Evolutionary conservation across 1,139 yeast species (phyloP), one percentile per base, ranked within the genome.

Genomic region (Diutina ranongensis): DNA sequence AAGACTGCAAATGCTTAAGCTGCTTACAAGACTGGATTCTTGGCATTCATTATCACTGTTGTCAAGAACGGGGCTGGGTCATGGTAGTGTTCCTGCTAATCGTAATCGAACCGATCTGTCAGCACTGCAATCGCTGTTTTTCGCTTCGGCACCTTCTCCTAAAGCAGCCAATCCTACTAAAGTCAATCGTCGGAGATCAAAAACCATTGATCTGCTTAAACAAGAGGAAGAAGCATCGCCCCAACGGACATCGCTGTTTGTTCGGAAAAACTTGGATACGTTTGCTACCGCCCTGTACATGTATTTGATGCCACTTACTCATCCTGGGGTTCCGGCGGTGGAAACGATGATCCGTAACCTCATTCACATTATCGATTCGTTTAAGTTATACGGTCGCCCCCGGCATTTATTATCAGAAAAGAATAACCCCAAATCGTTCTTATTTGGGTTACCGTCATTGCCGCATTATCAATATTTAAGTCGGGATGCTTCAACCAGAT

Each of bases 341-440:
- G 81, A 76, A 56, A 76, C 77, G 31, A 75, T 76, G 80, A 63
- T 76, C 44, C 62, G 82, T 48, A 64, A 72, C 54, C 65, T 71
- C 47, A 66, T 76, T 44, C 80, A 77, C 46, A 65, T 74, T 19
- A 63, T 76, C 55, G 80, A 76, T 55, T 62, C 76, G 5, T 76
- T 74, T 60, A 70, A 65, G 53, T 59, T 76, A 44, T 76, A 76
- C 52, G 82, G 82, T 1, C 63, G 81, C 47, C 82, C 82, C 1
- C 57, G 61, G 22, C 76, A 66, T 48, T 69, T 76, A 51, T 58
- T 62, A 45, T 69, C 78, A 38, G 69, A 71, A 51, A 73, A 76
- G 57, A 57, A 59, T 13, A 67, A 72, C 49, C 59, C 62, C n/a
- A 56, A 60, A 5, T 72, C 78, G 3, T 57, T 76, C 54, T 62